These are phyloP conservation scores for Microcyclospora pomicola DNA, from an alignment of 2,329 filamentous ascomycete genomes.

Conservation along the genomic window DNA sequence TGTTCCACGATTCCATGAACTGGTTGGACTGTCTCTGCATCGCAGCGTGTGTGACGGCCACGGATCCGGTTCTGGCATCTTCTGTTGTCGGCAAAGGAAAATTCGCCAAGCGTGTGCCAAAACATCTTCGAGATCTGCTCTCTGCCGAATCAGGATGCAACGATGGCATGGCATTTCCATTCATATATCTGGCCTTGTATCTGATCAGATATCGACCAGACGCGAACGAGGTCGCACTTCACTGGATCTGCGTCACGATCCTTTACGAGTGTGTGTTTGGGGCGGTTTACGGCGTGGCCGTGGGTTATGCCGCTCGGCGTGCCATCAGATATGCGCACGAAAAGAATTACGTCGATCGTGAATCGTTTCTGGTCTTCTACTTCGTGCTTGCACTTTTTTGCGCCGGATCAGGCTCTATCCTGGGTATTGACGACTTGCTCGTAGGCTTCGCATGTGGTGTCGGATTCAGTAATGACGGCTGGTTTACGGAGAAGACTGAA, in stretches of 20 bases:
- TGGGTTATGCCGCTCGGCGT: constrained; percentile 84
- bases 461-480: constrained; percentile 98
- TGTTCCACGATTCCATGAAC: constrained; percentile 56
- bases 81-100: constrained; percentile 98
- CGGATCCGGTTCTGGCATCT: constrained; percentile 89
- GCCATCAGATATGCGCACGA: constrained; percentile 80
- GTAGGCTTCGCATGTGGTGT: constrained; percentile 92
- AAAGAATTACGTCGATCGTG: constrained; percentile 76
- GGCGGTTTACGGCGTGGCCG: constrained; percentile 68
- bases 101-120: constrained; percentile 92
- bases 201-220: constrained; percentile 67
- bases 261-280: constrained; percentile 95
- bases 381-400: constrained; percentile 94
- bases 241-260: constrained; percentile 83
- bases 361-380: constrained; percentile 97
- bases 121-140: constrained; percentile 87
- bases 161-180: constrained; percentile 98
- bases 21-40: constrained; percentile 84
- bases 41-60: constrained; percentile 90
- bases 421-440: constrained; percentile 85
- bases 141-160: constrained; percentile 98
- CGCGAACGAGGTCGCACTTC: constrained; percentile 54
- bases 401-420: constrained; percentile 78
- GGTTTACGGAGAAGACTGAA: constrained; percentile 97
- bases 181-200: constrained; percentile 85